Percentiles rank a stretch among this genome's conserved stretches.
Evolutionary conservation across 2,329 filamentous ascomycete species (phyloP).

Genomic region (Calonectria fujianensis): DNA sequence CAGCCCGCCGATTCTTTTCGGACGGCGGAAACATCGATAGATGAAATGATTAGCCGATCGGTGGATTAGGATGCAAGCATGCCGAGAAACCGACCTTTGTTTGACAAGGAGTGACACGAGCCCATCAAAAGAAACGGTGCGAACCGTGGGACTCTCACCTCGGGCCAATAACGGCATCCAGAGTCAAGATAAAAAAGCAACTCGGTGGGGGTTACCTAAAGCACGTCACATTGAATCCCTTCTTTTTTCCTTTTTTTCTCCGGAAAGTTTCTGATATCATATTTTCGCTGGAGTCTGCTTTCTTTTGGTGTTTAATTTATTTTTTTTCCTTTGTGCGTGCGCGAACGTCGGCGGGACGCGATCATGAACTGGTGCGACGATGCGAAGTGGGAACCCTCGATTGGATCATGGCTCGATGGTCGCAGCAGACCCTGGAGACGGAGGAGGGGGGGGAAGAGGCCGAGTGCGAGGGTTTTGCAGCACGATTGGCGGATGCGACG

Average conservation of each 20-base stretch:
- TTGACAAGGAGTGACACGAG: conserved; percentile 15
- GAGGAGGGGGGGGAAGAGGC: background rate
- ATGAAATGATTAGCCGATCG: conserved; percentile 23
- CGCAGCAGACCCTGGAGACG: conserved; percentile 3
- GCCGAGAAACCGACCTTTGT: conserved; percentile 10
- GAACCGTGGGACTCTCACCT: conserved; percentile 17
- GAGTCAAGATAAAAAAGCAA: conserved; percentile 17
- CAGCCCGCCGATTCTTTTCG: conserved; percentile 10
- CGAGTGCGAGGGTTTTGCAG: conserved; percentile 18
- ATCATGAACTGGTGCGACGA: conserved; percentile 29
- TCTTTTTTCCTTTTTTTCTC: background rate
- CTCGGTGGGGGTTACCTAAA: background rate
- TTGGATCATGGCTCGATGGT: conserved; percentile 32
- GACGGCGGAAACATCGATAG: conserved; percentile 15
- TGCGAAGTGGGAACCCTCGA: conserved; percentile 19
- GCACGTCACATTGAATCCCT: conserved; percentile 18
- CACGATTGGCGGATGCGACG: conserved; percentile 22
- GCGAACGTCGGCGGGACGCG: conserved; percentile 16
- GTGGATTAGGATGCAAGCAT: background rate
- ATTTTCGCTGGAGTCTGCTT: background rate
- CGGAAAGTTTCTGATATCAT: background rate
- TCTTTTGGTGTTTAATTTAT: conserved; percentile 8
- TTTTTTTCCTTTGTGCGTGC: background rate
- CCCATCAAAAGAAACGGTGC: conserved; percentile 20
- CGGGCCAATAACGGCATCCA: background rate